Conservation (phyloP, 139 green algal species). For the Spirogloea muscicola region DNA sequence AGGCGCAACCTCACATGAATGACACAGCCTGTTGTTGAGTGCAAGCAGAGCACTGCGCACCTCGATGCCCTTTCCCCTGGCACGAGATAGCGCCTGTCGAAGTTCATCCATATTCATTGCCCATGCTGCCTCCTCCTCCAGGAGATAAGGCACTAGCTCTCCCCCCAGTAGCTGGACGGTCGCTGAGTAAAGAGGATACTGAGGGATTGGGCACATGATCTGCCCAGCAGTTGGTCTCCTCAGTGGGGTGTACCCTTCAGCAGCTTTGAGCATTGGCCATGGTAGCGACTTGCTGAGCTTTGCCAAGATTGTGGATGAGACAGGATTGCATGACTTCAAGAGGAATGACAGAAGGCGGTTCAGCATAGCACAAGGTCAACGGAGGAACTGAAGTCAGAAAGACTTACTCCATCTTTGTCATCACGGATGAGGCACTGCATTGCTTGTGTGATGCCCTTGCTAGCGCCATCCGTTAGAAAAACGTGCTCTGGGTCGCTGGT, state of each 20-base stretch:
- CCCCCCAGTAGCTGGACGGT: conserved; percentile 79
- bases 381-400: not conserved
- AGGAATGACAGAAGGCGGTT: not conserved
- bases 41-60: no score
- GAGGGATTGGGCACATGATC: conserved; percentile 48
- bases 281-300: no score
- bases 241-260: no score
- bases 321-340: not conserved
- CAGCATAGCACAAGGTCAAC: not conserved
- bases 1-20: no score
- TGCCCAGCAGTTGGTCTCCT: not conserved
- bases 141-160: conserved; percentile 80
- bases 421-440: conserved; percentile 50
- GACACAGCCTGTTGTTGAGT: no score
- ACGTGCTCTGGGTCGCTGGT: conserved; percentile 69
- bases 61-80: conserved; percentile 31
- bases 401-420: conserved; percentile 38
- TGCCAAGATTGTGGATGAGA: no score
- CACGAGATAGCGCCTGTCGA: conserved; percentile 50
- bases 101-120: conserved; percentile 63
- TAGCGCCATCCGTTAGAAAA: conserved; percentile 80
- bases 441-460: conserved; percentile 57
- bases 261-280: no score
- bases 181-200: conserved; percentile 85
- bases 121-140: conserved; percentile 80